Percentiles rank a stretch among this genome's conserved stretches.
These are phyloP conservation scores for Populus deltoides DNA, from an alignment of 345 rosid genomes.

Conservation along the genomic window DNA sequence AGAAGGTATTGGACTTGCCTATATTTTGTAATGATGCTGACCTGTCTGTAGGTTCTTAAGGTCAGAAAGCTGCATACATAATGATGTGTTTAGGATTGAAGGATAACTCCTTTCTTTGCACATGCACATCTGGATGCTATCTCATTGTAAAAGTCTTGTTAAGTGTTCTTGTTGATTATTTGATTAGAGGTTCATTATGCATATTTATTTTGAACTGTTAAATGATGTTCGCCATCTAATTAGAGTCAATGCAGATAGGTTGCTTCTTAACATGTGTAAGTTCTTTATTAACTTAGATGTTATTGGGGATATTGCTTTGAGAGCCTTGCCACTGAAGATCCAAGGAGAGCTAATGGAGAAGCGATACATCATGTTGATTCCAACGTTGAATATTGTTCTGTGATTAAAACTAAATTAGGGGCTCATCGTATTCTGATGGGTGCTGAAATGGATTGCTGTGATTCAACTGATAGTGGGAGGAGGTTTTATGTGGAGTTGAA, in stretches of 20 bases:
- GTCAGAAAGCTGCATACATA: neutral
- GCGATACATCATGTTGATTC: conserved; percentile 80
- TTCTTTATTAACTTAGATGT: conserved; percentile 48
- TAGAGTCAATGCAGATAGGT: neutral
- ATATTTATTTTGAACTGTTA: neutral
- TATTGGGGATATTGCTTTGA: conserved; percentile 99
- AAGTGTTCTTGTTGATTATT: neutral
- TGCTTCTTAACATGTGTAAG: neutral
- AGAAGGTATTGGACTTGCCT: conserved; percentile 53
- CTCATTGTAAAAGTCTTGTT: too few species aligned
- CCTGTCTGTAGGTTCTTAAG: neutral
- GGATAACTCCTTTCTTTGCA: neutral
- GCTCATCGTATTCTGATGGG: conserved; percentile 97
- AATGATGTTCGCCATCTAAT: neutral
- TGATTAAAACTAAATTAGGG: conserved; percentile 87
- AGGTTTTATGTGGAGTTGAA: conserved; percentile 90
- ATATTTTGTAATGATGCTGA: neutral
- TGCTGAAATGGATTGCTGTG: conserved; percentile 98
- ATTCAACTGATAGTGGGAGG: conserved; percentile 77
- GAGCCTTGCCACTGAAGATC: conserved; percentile 90
- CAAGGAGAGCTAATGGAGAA: conserved; percentile 74
- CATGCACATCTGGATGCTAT: neutral
- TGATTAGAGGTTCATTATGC: neutral
- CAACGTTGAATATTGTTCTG: conserved; percentile 80
- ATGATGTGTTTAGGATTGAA: neutral